Evolutionary conservation across 148 eudicot genomes (phyloP), one percentile per base, ranked within the genome.

Genomic region (Arbutus unedo): DNA sequence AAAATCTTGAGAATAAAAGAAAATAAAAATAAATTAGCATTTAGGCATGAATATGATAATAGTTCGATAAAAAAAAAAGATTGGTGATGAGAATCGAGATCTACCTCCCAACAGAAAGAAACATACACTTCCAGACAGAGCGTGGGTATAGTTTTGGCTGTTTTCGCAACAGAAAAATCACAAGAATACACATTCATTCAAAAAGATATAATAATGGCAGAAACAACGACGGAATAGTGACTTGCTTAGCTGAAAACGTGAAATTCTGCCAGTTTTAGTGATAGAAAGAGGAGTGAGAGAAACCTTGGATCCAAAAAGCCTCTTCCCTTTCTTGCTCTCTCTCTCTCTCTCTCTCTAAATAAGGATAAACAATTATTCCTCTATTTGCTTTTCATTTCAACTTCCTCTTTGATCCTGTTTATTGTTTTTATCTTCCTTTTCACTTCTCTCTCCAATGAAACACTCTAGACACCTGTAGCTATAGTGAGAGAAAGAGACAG

Each of bases 301-400:
- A 80, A 72, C 77, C 72, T 83, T 79, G 82, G 79, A 84, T 79
- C 85, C 82, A 18, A 53, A 84, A 84, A 84, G 82, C 43, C 79
- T 68, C 82, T 49, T 74, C 18, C 4, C 85, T 79, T 83, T 83
- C 70, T 19, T 59, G 6, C 49, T 55, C 67, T 49, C 47, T 51
- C 31, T 31, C 73, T 23, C 49, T 62, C 55, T 11, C 51, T 25
- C 57, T 23, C 21, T 23, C 19, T 25, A 18, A 44, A 3, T n/a
- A 4, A 10, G 55, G 51, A 43, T 81, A 81, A 81, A 81, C 53
- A 81, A 81, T 43, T 6, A 41, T 70, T 71, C 41, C 51, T 81
- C 41, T 70, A 5, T 51, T 31, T 31, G 16, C 76, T 67, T 47
- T 53, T 41, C 60, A n/a, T 45, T 75, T 31, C 23, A 4, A 43